These are phyloP conservation scores for Xylariales sp. DNA, from an alignment of 2,329 filamentous ascomycete species.

Conservation along the genomic window DNA sequence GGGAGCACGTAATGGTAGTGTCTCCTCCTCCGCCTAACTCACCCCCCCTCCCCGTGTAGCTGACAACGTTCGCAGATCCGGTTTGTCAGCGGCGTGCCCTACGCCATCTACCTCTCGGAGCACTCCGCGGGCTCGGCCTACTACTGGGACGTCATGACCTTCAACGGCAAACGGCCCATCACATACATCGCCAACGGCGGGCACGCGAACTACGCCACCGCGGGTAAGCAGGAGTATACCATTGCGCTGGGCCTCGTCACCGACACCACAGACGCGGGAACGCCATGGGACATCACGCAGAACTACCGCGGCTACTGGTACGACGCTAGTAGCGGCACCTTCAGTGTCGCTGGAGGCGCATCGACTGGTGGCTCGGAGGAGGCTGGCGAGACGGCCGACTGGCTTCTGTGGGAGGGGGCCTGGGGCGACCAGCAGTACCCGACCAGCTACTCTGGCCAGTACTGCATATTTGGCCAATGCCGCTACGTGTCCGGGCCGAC, in stretches of 20 bases:
- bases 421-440: constrained; percentile 34
- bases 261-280: constrained; percentile 32
- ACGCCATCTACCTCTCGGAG: constrained; percentile 34
- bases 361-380: constrained; percentile 27
- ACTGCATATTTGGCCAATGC: constrained; percentile 32
- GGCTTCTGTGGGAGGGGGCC: constrained; percentile 25
- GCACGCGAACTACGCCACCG: constrained; percentile 33
- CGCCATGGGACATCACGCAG: constrained; percentile 31
- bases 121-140: constrained; percentile 33
- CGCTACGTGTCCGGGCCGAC: constrained; percentile 30
- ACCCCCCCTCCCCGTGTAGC: not conserved
- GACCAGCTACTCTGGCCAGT: constrained; percentile 25
- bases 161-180: constrained; percentile 30
- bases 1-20: constrained; percentile 35
- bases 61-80: constrained; percentile 26
- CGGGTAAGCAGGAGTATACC: constrained; percentile 31
- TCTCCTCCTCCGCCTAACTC: not conserved
- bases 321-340: constrained; percentile 26
- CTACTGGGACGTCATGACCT: constrained; percentile 34
- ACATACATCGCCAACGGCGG: constrained; percentile 32
- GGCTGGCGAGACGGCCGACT: constrained; percentile 25
- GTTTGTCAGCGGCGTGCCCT: constrained; percentile 29
- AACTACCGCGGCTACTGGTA: constrained; percentile 36
- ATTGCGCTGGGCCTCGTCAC: constrained; percentile 23
- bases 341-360: constrained; percentile 27